Base-by-base conservation (phyloP, 2,329 filamentous ascomycete genomes). In the Nectriaceae sp. region DNA sequence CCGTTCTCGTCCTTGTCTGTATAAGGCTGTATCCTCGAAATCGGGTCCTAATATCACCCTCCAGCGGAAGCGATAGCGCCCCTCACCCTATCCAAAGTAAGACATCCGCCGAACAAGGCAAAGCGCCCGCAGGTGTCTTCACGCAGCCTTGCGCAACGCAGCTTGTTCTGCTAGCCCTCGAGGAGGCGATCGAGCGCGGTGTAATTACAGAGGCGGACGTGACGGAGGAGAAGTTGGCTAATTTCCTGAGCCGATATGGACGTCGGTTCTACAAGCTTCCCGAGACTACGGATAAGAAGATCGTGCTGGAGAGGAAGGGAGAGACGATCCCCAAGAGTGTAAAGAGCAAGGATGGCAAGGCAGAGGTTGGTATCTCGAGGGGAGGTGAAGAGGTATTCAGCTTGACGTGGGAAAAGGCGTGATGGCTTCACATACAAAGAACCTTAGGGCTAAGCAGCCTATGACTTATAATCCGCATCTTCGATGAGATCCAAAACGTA, bases 41-140 rank as follows among this genome's bases (percentile, higher is more conserved):
- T n/a, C n/a, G n/a, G n/a, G 24, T 29, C 24, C 6, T 29, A 6
- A 29, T 29, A 29, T 35, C 13, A 20, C 18, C 21, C 29, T n/a
- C 6, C 38, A 75, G 70, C 53, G 76, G 76, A 47, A 85, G 77
- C 21, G 85, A 88, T 60, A 83, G 78, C 5, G 85, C 85, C 38
- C 85, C 85, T 29, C 86, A 89, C 63, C 78, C 79, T 11, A 70
- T 82, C 4, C 63, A 66, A n/a, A 77, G 79, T 50, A 89, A 89
- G 70, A 76, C 65, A 1, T 60, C 60, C 16, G 67, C 65, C 5
- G 63, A 64, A 44, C 77, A 72, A 42, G 75, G 75, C 40, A 78
- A 74, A 64, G 79, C 84, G 1, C 82, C 86, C 0, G 89, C 89
- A 0, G 89, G 89, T 4, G 88, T 92, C 37, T 93, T 90, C 66